Evolutionary conservation across 2,329 filamentous ascomycete species (phyloP), one percentile per base, ranked within the genome.

Genomic region (Colletotrichum graminicola): DNA sequence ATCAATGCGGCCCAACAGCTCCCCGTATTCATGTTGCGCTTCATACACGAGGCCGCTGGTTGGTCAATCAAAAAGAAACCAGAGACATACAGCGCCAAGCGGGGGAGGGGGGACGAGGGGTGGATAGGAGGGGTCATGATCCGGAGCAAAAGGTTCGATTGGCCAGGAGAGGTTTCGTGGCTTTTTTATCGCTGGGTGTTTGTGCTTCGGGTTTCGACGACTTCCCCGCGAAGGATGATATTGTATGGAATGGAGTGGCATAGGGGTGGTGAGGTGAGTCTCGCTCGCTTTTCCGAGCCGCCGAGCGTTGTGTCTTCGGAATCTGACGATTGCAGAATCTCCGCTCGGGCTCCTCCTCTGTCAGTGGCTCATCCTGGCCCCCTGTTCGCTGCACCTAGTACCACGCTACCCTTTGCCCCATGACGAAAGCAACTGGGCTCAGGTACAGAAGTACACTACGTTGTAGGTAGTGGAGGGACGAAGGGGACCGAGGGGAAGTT

Each of bases 261-360:
- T 57, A 51, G 36, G 59, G 68, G 32, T 51, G 64, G 68, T 68
- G 65, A 52, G 68, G 54, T 66, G 52, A 54, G 52, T 64, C 43
- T 69, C 54, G 57, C 62, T 71, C 68, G 59, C 47, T 62, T 55
- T 69, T 72, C 69, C 69, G 65, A 72, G 64, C 36, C 52, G 59
- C 69, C 65, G 65, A 69, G 65, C 45, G 57, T 47, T 60, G 59
- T 51, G 49, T 60, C 39, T 47, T 69, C 65, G 69, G 59, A 64
- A 69, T 64, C 54, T 69, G 65, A 72, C 61, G 45, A 67, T 7
- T 45, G 29, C 23, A 26, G 57, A 47, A 23, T 47, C 36, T 11
- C n/a, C n/a, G 29, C 29, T 41, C 16, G 14, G 26, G 45, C 21
- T 47, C 43, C n/a, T 51, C 45, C n/a, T 32, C 61, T 54, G 21